A percentile compares a stretch with the other conserved stretches of the same genome.
phyloP scores from a whole-genome alignment of 164 flowering plant genomes.

The Liriodendron chinense region DNA sequence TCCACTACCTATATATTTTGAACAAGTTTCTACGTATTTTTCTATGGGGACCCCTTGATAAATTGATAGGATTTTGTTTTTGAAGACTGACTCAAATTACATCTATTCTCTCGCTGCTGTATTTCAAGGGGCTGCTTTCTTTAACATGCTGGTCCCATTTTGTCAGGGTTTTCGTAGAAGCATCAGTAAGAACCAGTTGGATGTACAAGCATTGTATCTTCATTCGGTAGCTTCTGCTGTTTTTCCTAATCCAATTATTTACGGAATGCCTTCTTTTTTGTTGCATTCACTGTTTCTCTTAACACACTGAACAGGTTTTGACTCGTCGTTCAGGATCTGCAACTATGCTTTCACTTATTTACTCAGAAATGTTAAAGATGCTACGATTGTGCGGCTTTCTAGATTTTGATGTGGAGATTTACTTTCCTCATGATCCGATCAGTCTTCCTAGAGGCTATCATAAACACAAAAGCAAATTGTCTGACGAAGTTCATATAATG shows the following conservation, averaged over 20 bases:
- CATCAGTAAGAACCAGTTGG: constrained; percentile 24
- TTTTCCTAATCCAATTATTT: neutral
- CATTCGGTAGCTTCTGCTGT: constrained; percentile 47
- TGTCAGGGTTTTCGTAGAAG: constrained; percentile 66
- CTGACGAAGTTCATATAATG: constrained; percentile 74
- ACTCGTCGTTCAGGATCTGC: constrained; percentile 82
- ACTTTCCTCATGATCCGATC: constrained; percentile 56
- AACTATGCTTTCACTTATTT: constrained; percentile 69
- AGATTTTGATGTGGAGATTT: constrained; percentile 75
- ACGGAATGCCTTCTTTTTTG: neutral
- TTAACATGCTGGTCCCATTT: neutral
- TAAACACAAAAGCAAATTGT: constrained; percentile 64
- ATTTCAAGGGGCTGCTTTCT: neutral
- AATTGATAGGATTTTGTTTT: neutral
- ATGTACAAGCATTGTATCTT: constrained; percentile 67
- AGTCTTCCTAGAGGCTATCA: constrained; percentile 71
- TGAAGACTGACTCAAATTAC: neutral
- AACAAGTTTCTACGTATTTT: neutral
- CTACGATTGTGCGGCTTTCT: constrained; percentile 68
- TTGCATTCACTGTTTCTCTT: constrained; percentile 1
- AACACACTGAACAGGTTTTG: constrained; percentile 54
- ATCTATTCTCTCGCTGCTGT: neutral
- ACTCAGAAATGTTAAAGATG: constrained; percentile 74
- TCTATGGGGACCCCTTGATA: neutral
- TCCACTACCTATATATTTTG: neutral